Evolutionary conservation across 805 yeast genomes (phyloP).

Genomic region (Wickerhamiella brachini): DNA sequence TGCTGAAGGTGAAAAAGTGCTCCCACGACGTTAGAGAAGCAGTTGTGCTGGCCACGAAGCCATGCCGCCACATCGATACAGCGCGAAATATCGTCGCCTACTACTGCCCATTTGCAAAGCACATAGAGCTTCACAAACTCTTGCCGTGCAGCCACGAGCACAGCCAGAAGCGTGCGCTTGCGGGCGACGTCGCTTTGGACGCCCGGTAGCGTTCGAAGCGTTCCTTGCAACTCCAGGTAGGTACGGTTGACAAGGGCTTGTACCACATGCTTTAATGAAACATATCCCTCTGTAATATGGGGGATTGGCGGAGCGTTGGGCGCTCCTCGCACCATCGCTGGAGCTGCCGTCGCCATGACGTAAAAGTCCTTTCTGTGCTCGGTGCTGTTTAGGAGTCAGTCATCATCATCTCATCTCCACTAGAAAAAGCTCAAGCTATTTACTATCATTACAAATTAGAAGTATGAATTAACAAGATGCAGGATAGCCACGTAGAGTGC

Average conservation of each 20-base stretch:
- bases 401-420: not conserved
- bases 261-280: constrained; percentile 48
- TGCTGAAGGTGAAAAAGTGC: constrained; percentile 56
- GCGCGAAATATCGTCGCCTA: constrained; percentile 52
- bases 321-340: not conserved
- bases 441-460: no score
- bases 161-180: constrained; percentile 54
- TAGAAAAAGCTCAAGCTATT: no score
- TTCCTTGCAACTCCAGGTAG: constrained; percentile 46
- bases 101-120: constrained; percentile 75
- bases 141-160: constrained; percentile 61
- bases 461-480: no score
- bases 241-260: constrained; percentile 47
- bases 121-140: constrained; percentile 79
- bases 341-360: not conserved
- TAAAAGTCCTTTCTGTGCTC: no score
- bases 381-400: no score
- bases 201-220: constrained; percentile 46
- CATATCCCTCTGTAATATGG: constrained; percentile 57
- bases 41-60: constrained; percentile 66
- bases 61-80: constrained; percentile 80
- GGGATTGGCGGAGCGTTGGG: constrained; percentile 36
- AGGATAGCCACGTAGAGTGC: no score
- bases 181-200: constrained; percentile 44
- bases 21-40: constrained; percentile 47